Base-by-base conservation (phyloP, 352 stramenopile genomes). In the Phytophthora citricola region DNA sequence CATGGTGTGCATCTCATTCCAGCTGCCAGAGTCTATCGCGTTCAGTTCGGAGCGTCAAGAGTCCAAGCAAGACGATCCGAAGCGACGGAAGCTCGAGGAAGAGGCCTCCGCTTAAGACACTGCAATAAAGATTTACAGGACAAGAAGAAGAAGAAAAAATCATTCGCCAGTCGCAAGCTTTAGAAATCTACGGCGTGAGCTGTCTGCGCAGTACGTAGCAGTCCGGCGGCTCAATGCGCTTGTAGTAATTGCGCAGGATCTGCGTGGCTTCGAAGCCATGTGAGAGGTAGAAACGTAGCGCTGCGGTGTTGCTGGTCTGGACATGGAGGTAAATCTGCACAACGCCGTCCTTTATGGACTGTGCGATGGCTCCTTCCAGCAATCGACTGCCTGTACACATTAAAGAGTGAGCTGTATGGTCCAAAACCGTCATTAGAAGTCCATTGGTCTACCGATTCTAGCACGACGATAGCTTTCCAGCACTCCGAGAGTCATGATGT, bases 1-100 rank as follows among this genome's bases (percentile, higher is more conserved):
- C 60, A 99, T 99, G 97, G 89, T 99, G 50, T 99, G 96, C 74
- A 89, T 99, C 31, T 97, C 90, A 29, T 99, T 99, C 76, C 66
- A 85, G 53, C 67, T 99, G n/a, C 94, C 97, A 1, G 76, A 82
- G 45, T 70, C 67, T 2, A 87, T 91, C 34, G 85, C 83, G 4
- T 91, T 84, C 66, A 91, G 75, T 27, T 66, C 62, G 4, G 80
- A 85, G 59, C 79, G 81, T 27, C 74, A 75, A 38, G 61, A 68
- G 1, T 68, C 60, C 6, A 47, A 56, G 12, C 75, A 87, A 45
- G 71, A 86, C 38, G 66, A 79, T 4, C 58, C 62, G 3, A 90
- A 90, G 71, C 76, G 78, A 5, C 76, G 75, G 34, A 89, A 87
- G 54, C 45, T 82, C 7, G 71, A 78, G 27, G 43, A 38, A 7